Evolutionary conservation across 2,329 filamentous ascomycete species (phyloP).

Genomic region (Cylindrodendrum hubeiense): DNA sequence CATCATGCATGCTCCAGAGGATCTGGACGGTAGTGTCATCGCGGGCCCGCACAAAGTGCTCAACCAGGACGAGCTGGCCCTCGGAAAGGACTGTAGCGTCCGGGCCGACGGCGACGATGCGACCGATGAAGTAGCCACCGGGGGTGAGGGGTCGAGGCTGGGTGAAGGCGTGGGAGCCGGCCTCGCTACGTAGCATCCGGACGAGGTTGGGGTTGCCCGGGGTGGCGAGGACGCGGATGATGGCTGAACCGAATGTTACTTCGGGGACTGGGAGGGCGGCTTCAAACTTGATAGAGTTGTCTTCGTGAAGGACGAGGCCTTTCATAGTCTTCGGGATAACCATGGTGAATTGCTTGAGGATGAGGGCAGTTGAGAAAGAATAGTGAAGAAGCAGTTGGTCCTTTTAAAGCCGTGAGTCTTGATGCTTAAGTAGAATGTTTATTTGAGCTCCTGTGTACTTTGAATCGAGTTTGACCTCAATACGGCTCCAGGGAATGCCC

Average conservation of each 20-base stretch:
- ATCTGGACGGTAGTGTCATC: slow-evolving; percentile 47
- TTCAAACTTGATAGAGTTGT: slow-evolving; percentile 26
- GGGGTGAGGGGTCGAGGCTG: slow-evolving; percentile 48
- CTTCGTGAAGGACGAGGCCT: slow-evolving; percentile 31
- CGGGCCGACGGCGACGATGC: slow-evolving; percentile 49
- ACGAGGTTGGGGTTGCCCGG: slow-evolving; percentile 44
- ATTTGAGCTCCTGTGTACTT: neutral
- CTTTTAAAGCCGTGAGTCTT: neutral
- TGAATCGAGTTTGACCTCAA: neutral
- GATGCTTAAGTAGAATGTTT: neutral
- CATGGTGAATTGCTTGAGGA: slow-evolving; percentile 20
- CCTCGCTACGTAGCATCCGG: slow-evolving; percentile 28
- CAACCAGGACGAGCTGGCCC: slow-evolving; percentile 50
- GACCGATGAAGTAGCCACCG: slow-evolving; percentile 51
- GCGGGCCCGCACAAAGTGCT: slow-evolving; percentile 46
- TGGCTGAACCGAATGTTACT: slow-evolving; percentile 31
- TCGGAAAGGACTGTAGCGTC: slow-evolving; percentile 48
- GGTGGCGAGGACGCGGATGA: slow-evolving; percentile 41
- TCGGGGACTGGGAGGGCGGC: slow-evolving; percentile 33
- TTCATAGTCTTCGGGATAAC: slow-evolving; percentile 36
- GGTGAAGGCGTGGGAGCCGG: slow-evolving; percentile 26
- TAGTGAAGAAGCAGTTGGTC: neutral
- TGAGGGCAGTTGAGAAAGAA: neutral
- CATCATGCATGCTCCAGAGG: slow-evolving; percentile 47
- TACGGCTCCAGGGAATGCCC: neutral